Percentiles rank a stretch among this genome's conserved stretches.
Evolutionary conservation across 306 rosid genomes (phyloP).

Genomic region (Sesbania bispinosa): DNA sequence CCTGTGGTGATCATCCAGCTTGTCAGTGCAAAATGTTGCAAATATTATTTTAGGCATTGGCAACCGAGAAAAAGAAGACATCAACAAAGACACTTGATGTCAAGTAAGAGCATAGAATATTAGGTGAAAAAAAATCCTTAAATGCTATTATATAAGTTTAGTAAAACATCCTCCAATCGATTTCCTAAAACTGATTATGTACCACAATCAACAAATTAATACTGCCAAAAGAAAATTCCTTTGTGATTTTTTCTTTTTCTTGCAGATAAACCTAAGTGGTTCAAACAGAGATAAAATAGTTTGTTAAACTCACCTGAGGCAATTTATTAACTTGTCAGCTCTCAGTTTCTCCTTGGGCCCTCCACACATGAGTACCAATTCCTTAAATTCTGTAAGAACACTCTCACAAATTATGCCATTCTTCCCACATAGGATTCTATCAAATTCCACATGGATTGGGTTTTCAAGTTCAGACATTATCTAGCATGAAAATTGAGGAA

Average conservation of each 20-base stretch:
- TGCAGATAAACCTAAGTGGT: slow-evolving; percentile 1
- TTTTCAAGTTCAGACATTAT: slow-evolving; percentile 74
- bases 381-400: slow-evolving; percentile 74
- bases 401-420: slow-evolving; percentile 71
- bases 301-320: slow-evolving; percentile 57
- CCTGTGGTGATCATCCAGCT: slow-evolving; percentile 42
- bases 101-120: too few relatives aligned
- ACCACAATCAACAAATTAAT: background rate
- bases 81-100: background rate
- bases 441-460: slow-evolving; percentile 61
- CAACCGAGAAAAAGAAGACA: background rate
- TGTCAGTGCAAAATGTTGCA: slow-evolving; percentile 26
- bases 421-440: slow-evolving; percentile 53
- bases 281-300: background rate
- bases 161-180: background rate
- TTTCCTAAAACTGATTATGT: slow-evolving; percentile 4
- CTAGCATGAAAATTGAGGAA: slow-evolving; percentile 42
- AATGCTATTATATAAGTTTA: background rate
- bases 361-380: slow-evolving; percentile 77
- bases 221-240: background rate
- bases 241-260: background rate
- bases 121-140: background rate
- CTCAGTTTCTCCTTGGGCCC: slow-evolving; percentile 81
- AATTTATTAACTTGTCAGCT: slow-evolving; percentile 59
- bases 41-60: background rate